phyloP scores from a whole-genome alignment of 2,329 filamentous ascomycete genomes.

The Metarhizium album region DNA sequence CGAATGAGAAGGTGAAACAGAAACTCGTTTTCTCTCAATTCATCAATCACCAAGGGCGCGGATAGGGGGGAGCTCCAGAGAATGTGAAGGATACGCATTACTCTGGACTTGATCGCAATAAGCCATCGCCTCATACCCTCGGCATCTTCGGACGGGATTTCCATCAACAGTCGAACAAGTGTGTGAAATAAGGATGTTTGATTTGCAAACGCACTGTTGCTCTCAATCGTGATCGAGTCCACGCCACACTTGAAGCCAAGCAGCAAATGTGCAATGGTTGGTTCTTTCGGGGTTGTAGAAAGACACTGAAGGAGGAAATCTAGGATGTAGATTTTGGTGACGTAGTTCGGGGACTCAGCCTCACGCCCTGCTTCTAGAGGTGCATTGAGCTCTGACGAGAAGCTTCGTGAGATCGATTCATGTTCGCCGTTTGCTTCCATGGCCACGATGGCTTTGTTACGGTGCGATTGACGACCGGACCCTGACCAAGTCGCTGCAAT shows the following conservation, averaged over 20 bases:
- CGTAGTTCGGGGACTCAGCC: constrained; percentile 59
- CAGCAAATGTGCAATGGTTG: constrained; percentile 81
- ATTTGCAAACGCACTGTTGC: constrained; percentile 59
- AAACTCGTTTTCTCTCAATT: constrained; percentile 70
- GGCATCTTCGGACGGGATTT: constrained; percentile 54
- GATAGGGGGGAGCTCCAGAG: constrained; percentile 81
- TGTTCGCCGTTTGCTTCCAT: constrained; percentile 72
- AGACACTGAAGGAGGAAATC: constrained; percentile 79
- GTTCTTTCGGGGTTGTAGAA: constrained; percentile 59
- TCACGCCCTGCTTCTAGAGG: constrained; percentile 64
- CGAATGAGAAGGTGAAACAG: constrained; percentile 66
- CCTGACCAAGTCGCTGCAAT: constrained; percentile 61
- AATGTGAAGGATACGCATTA: constrained; percentile 63
- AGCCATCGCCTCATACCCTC: constrained; percentile 57
- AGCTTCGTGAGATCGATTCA: constrained; percentile 64
- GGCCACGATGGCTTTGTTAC: constrained; percentile 81
- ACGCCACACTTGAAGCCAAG: constrained; percentile 77
- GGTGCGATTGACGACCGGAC: constrained; percentile 49
- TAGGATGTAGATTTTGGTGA: constrained; percentile 74
- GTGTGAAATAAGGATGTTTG: constrained; percentile 74
- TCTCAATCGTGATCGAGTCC: constrained; percentile 56
- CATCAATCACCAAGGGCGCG: constrained; percentile 59
- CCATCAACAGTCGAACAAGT: constrained; percentile 60
- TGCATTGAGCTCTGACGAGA: constrained; percentile 57
- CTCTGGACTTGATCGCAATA: constrained; percentile 55